Evolutionary conservation across 164 flowering plant species (phyloP).

Genomic region (Dillenia turbinata): DNA sequence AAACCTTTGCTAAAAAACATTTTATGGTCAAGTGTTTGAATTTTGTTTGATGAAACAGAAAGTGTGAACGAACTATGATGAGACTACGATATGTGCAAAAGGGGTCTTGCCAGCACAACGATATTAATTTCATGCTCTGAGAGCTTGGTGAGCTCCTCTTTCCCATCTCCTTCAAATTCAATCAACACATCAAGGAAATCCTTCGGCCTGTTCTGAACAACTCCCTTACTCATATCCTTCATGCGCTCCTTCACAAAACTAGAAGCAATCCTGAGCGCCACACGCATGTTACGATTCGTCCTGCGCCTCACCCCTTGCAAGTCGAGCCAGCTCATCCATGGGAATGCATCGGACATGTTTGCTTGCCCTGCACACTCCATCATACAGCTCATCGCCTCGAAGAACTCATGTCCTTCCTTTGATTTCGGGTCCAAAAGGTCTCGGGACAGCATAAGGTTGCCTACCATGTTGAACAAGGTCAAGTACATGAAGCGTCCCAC

Average conservation of each 20-base stretch:
- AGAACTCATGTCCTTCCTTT: constrained; percentile 37
- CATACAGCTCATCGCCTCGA: constrained; percentile 32
- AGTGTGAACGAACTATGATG: too few species aligned
- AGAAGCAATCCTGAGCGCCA: constrained; percentile 39
- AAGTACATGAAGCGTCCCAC: constrained; percentile 43
- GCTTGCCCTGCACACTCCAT: constrained; percentile 52
- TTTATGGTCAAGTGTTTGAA: too few species aligned
- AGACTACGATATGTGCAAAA: too few species aligned
- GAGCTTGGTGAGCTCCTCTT: constrained; percentile 28
- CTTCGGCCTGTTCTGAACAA: constrained; percentile 11
- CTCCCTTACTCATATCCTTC: constrained; percentile 8
- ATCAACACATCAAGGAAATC: constrained; percentile 57
- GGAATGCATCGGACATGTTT: constrained; percentile 45
- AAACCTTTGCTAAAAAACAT: too few species aligned
- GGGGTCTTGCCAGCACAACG: constrained; percentile 38
- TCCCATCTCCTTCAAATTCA: constrained; percentile 36
- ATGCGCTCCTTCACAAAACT: constrained; percentile 36
- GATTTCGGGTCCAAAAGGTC: constrained; percentile 40
- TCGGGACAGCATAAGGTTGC: constrained; percentile 45
- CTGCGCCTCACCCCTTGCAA: constrained; percentile 43
- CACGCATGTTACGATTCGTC: constrained; percentile 37
- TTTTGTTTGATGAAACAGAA: too few species aligned
- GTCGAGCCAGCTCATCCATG: constrained; percentile 36
- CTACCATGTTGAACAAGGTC: constrained; percentile 51
- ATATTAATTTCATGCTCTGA: constrained; percentile 41